Base-by-base conservation (phyloP, 805 yeast genomes). In the Ogataea degrootiae region DNA sequence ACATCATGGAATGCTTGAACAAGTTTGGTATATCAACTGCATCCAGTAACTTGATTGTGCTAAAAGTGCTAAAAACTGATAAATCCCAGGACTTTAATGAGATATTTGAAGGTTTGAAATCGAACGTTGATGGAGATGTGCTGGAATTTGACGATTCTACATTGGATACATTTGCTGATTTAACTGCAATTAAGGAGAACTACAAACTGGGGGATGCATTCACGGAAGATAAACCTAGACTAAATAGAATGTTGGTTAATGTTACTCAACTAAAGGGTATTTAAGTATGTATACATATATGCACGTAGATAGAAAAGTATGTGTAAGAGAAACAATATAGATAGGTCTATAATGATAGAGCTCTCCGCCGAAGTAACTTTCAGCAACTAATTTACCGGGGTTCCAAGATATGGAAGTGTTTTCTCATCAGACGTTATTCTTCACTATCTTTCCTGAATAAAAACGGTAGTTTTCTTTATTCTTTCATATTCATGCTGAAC, bases 1-100 rank as follows among this genome's bases (percentile, higher is more conserved):
- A 85, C 59, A 82, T 84, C 37, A 74, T 79, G 70, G 94, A 87
- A 49, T 83, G 89, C 1, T 70, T 87, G 52, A 78, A 75, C 52
- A 72, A 77, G 55, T 85, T 86, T 66, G 96, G 96, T 11, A 72
- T 87, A 16, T 77, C 80, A 44, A 76, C 74, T 33, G 67, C 69
- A 4, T 65, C 79, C 3, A 59, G 58, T 0, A 68, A 71, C 23
- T 47, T 86, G 6, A 59, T 85, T 4, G 79, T 75, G 11, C 59
- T 85, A n/a, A 79, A 78, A 51, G 70, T 84, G 2, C 39, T 69
- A 23, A 63, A 65, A 12, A 43, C 54, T 31, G 46, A 47, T 5
- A 55, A 54, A 1, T 15, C 31, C 2, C 61, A 52, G 1, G 59
- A 53, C 7, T 39, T 57, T 17, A 49, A 52, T 5, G 43, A 44